phyloP scores from a whole-genome alignment of 495 filamentous ascomycete genomes.

The Trichoderma orchidacearum region DNA sequence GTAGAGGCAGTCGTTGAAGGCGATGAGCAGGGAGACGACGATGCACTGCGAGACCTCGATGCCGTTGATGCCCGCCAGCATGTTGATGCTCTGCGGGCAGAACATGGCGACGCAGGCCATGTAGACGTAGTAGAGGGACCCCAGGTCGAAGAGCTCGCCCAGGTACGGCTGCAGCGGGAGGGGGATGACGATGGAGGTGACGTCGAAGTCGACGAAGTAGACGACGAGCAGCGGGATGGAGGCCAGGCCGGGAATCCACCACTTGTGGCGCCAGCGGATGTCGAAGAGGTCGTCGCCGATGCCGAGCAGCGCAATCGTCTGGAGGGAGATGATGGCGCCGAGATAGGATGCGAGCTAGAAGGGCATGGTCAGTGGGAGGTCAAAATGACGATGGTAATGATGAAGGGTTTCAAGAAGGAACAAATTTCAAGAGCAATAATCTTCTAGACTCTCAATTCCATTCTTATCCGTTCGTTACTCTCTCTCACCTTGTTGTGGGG shows the following conservation, averaged over 20 bases:
- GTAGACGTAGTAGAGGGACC: constrained; percentile 86
- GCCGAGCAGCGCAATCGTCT: constrained; percentile 78
- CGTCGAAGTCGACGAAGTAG: constrained; percentile 96
- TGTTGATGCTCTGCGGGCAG: constrained; percentile 97
- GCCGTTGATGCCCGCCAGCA: constrained; percentile 92
- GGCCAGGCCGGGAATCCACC: constrained; percentile 90
- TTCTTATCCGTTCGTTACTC: too few relatives aligned
- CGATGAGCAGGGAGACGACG: constrained; percentile 72
- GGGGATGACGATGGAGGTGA: constrained; percentile 87
- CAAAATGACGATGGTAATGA: neutral
- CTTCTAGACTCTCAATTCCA: too few relatives aligned
- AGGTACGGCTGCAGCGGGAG: constrained; percentile 71
- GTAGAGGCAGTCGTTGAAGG: constrained; percentile 71
- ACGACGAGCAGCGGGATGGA: constrained; percentile 89
- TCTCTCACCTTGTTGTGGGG: constrained; percentile 73
- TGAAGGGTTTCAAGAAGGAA: too few relatives aligned
- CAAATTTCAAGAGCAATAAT: too few relatives aligned
- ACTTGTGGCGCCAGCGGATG: constrained; percentile 96
- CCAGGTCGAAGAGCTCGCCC: constrained; percentile 70
- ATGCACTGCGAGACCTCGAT: constrained; percentile 93
- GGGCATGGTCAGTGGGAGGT: neutral
- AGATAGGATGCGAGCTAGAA: constrained; percentile 85
- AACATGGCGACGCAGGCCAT: constrained; percentile 94
- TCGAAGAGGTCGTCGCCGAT: constrained; percentile 95
- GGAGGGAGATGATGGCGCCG: constrained; percentile 82